Percentiles rank a stretch among this genome's conserved stretches.
These are phyloP conservation scores for Nakazawaea molendinolei DNA, from an alignment of 805 yeast genomes.

Conservation along the genomic window DNA sequence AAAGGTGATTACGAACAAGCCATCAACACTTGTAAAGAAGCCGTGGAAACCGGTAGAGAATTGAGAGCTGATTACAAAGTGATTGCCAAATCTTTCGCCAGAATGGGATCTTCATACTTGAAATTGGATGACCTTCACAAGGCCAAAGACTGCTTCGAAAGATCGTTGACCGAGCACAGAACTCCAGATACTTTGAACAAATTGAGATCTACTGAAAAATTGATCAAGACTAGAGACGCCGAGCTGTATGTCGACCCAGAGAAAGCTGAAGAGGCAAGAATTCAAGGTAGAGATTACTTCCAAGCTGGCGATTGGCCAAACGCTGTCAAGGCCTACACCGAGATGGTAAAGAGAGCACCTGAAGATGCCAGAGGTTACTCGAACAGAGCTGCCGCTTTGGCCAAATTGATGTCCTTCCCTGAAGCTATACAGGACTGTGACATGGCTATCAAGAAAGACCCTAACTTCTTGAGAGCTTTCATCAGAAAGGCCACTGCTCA, in stretches of 20 bases:
- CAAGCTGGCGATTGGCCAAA: conserved; percentile 93
- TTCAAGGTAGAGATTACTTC: conserved; percentile 85
- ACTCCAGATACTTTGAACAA: conserved; percentile 88
- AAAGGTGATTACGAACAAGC: conserved; percentile 88
- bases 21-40: conserved; percentile 70
- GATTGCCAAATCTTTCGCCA: conserved; percentile 88
- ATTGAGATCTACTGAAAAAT: conserved; percentile 82
- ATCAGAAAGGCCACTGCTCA: conserved; percentile 95
- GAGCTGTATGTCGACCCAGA: conserved; percentile 80
- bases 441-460: conserved; percentile 81
- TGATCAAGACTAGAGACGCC: conserved; percentile 71
- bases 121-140: conserved; percentile 66
- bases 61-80: conserved; percentile 85
- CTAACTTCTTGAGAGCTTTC: conserved; percentile 86
- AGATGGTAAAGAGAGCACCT: conserved; percentile 96
- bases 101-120: conserved; percentile 78
- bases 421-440: conserved; percentile 94
- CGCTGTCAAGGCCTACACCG: conserved; percentile 91
- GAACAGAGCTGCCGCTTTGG: conserved; percentile 95
- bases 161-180: conserved; percentile 94
- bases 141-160: conserved; percentile 78
- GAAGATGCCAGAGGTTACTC: conserved; percentile 94
- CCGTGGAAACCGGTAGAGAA: conserved; percentile 87
- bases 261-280: conserved; percentile 92
- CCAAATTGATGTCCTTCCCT: conserved; percentile 94